Conservation (phyloP, 2,329 filamentous ascomycete genomes). For the Colletotrichum sp. region DNA sequence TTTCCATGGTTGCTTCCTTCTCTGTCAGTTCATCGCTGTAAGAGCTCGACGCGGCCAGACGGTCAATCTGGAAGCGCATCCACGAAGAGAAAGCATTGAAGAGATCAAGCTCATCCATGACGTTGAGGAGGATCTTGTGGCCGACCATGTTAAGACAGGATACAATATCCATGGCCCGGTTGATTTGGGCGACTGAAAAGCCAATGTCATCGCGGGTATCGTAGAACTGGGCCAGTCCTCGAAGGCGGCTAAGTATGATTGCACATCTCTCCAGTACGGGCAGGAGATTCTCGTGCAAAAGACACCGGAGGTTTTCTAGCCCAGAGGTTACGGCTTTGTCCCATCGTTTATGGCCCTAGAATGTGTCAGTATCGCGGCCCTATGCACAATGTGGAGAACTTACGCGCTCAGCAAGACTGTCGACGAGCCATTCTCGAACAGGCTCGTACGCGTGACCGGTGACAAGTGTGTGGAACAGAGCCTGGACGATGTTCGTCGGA, state of each 20-base stretch:
- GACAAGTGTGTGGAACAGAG: conserved; percentile 82
- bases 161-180: conserved; percentile 71
- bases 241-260: conserved; percentile 81
- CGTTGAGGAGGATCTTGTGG: conserved; percentile 73
- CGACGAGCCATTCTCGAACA: conserved; percentile 86
- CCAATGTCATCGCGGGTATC: conserved; percentile 70
- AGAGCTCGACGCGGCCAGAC: conserved; percentile 67
- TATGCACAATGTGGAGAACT: conserved; percentile 28
- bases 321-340: conserved; percentile 84
- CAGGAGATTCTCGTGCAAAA: conserved; percentile 87
- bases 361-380: conserved; percentile 21
- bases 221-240: conserved; percentile 83
- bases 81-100: conserved; percentile 83
- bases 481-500: conserved; percentile 68
- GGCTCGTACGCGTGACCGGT: conserved; percentile 80
- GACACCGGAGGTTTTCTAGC: conserved; percentile 75
- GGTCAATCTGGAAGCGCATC: conserved; percentile 84
- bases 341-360: conserved; percentile 90
- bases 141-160: conserved; percentile 77
- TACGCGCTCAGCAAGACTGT: conserved; percentile 81
- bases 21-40: conserved; percentile 76
- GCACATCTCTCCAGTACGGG: conserved; percentile 85
- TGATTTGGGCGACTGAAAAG: conserved; percentile 68
- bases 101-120: conserved; percentile 78
- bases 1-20: conserved; percentile 78